Percentiles rank a stretch among this genome's conserved stretches.
Evolutionary conservation across 805 yeast species (phyloP).

Genomic region (Lipomyces lipofer): DNA sequence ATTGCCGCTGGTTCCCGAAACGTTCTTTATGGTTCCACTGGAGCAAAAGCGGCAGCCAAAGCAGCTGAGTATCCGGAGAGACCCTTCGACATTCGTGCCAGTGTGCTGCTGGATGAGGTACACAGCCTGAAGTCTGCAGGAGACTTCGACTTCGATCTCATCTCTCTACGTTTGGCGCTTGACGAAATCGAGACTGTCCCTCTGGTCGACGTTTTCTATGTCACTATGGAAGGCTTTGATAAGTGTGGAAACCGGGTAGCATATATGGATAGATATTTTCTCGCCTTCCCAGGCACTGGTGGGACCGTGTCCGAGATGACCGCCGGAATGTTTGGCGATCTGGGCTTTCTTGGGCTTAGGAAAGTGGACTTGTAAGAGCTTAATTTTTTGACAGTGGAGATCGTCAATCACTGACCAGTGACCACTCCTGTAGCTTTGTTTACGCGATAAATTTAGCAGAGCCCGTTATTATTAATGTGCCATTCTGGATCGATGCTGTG

Average conservation of each 20-base stretch:
- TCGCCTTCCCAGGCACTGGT: constrained; percentile 3
- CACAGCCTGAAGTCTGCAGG: constrained; percentile 1
- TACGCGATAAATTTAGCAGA: not conserved
- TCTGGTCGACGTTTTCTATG: not conserved
- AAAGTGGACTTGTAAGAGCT: not conserved
- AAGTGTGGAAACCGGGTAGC: constrained; percentile 7
- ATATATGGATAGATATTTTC: not conserved
- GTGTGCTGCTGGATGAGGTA: constrained; percentile 1
- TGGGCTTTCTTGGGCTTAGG: not conserved
- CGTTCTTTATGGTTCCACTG: not conserved
- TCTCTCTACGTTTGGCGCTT: not conserved
- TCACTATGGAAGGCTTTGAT: not conserved
- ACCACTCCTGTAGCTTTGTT: not conserved
- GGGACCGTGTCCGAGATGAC: not conserved
- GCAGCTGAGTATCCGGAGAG: not conserved
- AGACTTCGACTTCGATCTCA: constrained; percentile 1
- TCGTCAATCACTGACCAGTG: not conserved
- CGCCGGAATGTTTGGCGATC: constrained; percentile 3
- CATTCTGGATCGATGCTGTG: constrained; percentile 3
- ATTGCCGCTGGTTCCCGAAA: constrained; percentile 4
- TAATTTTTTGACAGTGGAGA: too few relatives aligned
- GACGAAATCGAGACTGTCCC: not conserved
- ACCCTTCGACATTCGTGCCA: not conserved
- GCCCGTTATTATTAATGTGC: not conserved
- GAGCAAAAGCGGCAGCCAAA: not conserved